Percentiles rank a stretch among this genome's conserved stretches.
These are phyloP conservation scores for Trifolium fragiferum DNA, from an alignment of 306 rosid species.

Conservation along the genomic window DNA sequence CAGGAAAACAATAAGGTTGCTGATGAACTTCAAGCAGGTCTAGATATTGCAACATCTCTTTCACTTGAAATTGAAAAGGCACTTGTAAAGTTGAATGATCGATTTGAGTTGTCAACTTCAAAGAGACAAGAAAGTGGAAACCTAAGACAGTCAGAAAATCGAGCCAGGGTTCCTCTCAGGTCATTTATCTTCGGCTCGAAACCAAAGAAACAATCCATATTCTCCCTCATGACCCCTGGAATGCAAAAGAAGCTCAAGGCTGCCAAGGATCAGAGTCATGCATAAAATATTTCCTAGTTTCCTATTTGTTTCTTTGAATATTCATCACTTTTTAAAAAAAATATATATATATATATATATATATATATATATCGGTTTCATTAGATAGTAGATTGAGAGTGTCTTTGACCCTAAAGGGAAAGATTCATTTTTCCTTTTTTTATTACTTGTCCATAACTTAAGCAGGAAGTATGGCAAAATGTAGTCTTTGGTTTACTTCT, in stretches of 20 bases:
- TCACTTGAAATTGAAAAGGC: slow-evolving; percentile 68
- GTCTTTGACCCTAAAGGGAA: slow-evolving; percentile 7
- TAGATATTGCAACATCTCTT: slow-evolving; percentile 64
- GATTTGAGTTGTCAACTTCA: slow-evolving; percentile 60
- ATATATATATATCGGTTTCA: slow-evolving; percentile 32
- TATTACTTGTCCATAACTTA: slow-evolving; percentile 28
- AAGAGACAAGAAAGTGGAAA: slow-evolving; percentile 54
- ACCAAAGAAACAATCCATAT: slow-evolving; percentile 78
- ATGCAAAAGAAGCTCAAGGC: slow-evolving; percentile 64
- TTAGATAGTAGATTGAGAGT: slow-evolving; percentile 41
- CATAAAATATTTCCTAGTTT: slow-evolving; percentile 42
- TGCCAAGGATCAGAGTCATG: slow-evolving; percentile 41
- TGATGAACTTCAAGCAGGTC: slow-evolving; percentile 79
- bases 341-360: too few species aligned
- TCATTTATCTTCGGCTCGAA: slow-evolving; percentile 85
- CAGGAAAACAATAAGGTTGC: slow-evolving; percentile 92
- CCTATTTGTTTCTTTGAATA: slow-evolving; percentile 24
- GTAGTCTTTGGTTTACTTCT: slow-evolving; percentile 29
- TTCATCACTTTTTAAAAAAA: slow-evolving; percentile 22
- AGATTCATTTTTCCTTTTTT: slow-evolving; percentile 5
- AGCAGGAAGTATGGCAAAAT: slow-evolving; percentile 30
- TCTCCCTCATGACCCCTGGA: slow-evolving; percentile 73
- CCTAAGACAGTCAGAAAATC: slow-evolving; percentile 53
- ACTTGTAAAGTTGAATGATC: slow-evolving; percentile 69
- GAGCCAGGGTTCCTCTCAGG: slow-evolving; percentile 70